phyloP scores from a whole-genome alignment of 352 stramenopile species.

The Globisporangium barbulae region DNA sequence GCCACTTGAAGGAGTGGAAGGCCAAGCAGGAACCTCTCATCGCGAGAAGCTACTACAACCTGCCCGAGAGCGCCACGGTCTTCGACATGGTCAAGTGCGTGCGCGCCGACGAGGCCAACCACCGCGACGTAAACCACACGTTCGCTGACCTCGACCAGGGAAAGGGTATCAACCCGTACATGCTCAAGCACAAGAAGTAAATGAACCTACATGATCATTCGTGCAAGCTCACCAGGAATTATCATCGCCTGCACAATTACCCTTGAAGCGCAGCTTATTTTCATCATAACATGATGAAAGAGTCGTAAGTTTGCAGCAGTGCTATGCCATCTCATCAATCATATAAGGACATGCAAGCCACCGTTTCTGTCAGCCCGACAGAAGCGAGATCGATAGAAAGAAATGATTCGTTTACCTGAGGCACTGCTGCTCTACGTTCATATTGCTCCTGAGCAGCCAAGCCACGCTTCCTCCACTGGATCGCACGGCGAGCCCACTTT shows the following conservation, averaged over 20 bases:
- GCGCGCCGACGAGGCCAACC: neutral
- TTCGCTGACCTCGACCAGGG: neutral
- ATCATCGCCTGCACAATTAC: too few relatives aligned
- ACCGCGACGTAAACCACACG: neutral
- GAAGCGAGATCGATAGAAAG: too few relatives aligned
- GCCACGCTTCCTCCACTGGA: neutral
- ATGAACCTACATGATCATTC: neutral
- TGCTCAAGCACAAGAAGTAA: neutral
- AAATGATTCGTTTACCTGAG: too few relatives aligned
- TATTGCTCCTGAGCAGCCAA: constrained; percentile 1
- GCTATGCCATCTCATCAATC: too few relatives aligned
- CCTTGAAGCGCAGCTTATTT: too few relatives aligned
- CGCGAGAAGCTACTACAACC: neutral
- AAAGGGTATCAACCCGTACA: neutral
- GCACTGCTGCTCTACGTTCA: constrained; percentile 7
- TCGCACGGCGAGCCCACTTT: neutral
- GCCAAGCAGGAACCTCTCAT: neutral
- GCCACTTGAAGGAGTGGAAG: neutral
- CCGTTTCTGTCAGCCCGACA: too few relatives aligned
- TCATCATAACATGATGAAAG: too few relatives aligned
- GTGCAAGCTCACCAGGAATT: too few relatives aligned
- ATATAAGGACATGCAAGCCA: too few relatives aligned
- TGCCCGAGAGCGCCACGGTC: neutral
- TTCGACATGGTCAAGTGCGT: neutral
- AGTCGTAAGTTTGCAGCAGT: too few relatives aligned